A percentile compares a stretch with the other conserved stretches of the same genome.
Conservation (phyloP, 257 asterid species). For the Asclepias syriaca region DNA sequence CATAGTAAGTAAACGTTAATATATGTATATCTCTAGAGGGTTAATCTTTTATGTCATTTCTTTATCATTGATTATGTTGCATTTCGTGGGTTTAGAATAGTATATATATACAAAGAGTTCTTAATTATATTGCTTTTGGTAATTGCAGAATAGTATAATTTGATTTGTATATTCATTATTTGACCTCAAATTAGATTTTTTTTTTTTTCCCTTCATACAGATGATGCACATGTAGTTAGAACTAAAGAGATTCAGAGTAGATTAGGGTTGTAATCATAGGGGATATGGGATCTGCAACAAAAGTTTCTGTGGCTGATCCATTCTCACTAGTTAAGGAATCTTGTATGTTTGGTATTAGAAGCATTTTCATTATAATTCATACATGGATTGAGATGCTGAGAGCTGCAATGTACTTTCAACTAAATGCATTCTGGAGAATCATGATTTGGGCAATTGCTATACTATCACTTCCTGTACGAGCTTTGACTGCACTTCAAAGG, state of each 20-base stretch:
- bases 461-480: slow-evolving; percentile 49
- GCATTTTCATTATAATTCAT: slow-evolving; percentile 27
- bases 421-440: slow-evolving; percentile 32
- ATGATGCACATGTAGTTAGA: slow-evolving; percentile 4
- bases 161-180: neutral
- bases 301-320: slow-evolving; percentile 38
- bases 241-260: slow-evolving; percentile 9
- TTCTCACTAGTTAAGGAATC: slow-evolving; percentile 37
- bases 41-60: neutral
- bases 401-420: slow-evolving; percentile 37
- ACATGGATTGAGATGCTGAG: slow-evolving; percentile 56
- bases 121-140: too few species aligned
- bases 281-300: slow-evolving; percentile 20
- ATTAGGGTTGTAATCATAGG: slow-evolving; percentile 27
- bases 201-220: slow-evolving; percentile 10
- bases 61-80: neutral
- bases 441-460: slow-evolving; percentile 33
- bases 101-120: too few species aligned
- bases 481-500: slow-evolving; percentile 41
- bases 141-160: too few species aligned
- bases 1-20: too few species aligned
- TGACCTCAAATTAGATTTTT: neutral
- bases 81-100: neutral
- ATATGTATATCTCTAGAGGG: neutral
- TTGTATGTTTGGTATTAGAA: slow-evolving; percentile 31